Percentiles rank a stretch among this genome's conserved stretches.
Evolutionary conservation across 805 yeast genomes (phyloP).

Genomic region (Candida caryicola): DNA sequence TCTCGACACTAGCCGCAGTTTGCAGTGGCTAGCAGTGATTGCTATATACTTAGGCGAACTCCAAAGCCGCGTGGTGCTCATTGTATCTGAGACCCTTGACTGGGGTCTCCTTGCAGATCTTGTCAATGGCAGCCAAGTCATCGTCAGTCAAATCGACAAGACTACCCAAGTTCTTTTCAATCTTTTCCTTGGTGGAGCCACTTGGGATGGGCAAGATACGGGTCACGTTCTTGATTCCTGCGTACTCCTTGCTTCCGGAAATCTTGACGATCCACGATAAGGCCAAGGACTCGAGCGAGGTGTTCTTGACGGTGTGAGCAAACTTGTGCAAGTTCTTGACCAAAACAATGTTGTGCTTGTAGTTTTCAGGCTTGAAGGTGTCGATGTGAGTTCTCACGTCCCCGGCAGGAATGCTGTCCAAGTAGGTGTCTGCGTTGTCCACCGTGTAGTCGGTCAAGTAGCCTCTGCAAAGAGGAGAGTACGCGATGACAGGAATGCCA

Average conservation of each 20-base stretch:
- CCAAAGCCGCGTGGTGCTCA: slow-evolving; percentile 13
- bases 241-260: slow-evolving; percentile 56
- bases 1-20: no score
- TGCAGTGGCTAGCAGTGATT: no score
- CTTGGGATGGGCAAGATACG: slow-evolving; percentile 79
- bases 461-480: slow-evolving; percentile 67
- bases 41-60: slow-evolving; percentile 4
- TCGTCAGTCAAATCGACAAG: slow-evolving; percentile 48
- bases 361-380: slow-evolving; percentile 57
- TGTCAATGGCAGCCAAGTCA: slow-evolving; percentile 54
- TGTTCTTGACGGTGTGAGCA: slow-evolving; percentile 45
- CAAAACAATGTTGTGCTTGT: slow-evolving; percentile 49
- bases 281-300: slow-evolving; percentile 56
- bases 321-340: slow-evolving; percentile 50
- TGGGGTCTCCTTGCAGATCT: slow-evolving; percentile 39
- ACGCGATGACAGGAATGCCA: slow-evolving; percentile 69
- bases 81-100: slow-evolving; percentile 60
- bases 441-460: slow-evolving; percentile 4
- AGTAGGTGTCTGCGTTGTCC: slow-evolving; percentile 24
- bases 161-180: slow-evolving; percentile 55
- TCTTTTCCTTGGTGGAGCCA: slow-evolving; percentile 57
- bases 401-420: slow-evolving; percentile 48
- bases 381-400: slow-evolving; percentile 54
- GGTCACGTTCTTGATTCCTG: slow-evolving; percentile 44
- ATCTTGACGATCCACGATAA: slow-evolving; percentile 52